Conservation (phyloP, 257 asterid species). For the Primulina huaijiensis region DNA sequence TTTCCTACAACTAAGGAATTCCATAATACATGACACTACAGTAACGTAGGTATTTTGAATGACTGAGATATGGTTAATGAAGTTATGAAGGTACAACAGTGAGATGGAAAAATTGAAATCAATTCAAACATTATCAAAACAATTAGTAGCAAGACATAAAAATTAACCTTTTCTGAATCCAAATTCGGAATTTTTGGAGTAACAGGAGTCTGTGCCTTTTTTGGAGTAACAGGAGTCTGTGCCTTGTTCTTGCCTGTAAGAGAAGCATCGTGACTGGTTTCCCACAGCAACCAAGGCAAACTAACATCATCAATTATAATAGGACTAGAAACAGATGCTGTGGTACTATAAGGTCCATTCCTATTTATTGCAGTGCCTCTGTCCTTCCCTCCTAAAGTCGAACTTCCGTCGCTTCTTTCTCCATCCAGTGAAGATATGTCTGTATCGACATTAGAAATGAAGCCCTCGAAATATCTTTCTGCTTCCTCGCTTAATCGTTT, state of each 20-base stretch:
- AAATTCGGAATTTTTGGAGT: constrained; percentile 35
- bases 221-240: constrained; percentile 40
- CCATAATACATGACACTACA: not conserved
- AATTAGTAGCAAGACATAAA: not conserved
- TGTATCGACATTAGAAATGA: constrained; percentile 71
- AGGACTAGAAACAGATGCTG: constrained; percentile 27
- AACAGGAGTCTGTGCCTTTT: constrained; percentile 35
- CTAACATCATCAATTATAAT: constrained; percentile 44
- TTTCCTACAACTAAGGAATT: not conserved
- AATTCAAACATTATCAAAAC: not conserved
- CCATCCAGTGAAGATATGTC: constrained; percentile 95
- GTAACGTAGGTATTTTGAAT: too few species aligned
- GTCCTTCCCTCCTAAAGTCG: constrained; percentile 61
- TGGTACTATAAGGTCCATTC: constrained; percentile 32
- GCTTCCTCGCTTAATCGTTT: constrained; percentile 67
- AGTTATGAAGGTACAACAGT: not conserved
- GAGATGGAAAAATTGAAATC: not conserved
- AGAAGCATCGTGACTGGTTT: constrained; percentile 44
- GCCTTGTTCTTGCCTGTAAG: constrained; percentile 23
- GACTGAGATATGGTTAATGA: not conserved
- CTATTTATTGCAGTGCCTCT: constrained; percentile 30
- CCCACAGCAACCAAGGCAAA: constrained; percentile 60
- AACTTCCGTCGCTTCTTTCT: constrained; percentile 82
- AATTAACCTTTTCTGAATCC: constrained; percentile 41
- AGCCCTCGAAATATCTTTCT: constrained; percentile 75